phyloP scores from a whole-genome alignment of 176 grass and related monocot genomes.

The Raddia distichophylla region DNA sequence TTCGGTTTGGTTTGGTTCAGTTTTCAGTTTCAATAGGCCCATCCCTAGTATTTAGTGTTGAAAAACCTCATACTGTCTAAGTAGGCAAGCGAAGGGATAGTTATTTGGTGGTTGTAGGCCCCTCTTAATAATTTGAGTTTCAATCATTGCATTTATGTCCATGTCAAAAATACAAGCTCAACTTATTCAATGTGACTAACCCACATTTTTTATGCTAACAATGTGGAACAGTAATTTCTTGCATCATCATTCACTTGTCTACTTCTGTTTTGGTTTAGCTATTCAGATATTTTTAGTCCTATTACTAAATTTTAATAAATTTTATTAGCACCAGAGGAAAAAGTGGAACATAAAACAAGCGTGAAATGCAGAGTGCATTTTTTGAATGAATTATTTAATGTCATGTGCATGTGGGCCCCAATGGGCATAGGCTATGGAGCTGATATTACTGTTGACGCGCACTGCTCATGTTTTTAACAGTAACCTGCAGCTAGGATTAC shows the following conservation, averaged over 20 bases:
- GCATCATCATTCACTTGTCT: neutral
- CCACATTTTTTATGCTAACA: neutral
- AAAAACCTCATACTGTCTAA: neutral
- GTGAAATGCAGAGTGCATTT: neutral
- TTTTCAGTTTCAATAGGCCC: too few relatives aligned
- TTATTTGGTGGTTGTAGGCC: neutral
- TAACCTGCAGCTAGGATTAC: too few relatives aligned
- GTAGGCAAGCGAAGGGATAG: neutral
- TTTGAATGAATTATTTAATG: neutral
- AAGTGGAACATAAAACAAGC: neutral
- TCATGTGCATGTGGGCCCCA: too few relatives aligned
- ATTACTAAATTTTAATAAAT: neutral
- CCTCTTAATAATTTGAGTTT: neutral
- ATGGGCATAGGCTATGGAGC: too few relatives aligned
- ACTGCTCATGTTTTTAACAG: too few relatives aligned
- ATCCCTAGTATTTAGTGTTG: neutral
- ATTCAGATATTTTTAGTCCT: neutral
- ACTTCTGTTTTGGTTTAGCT: conserved; percentile 4
- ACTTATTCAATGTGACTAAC: neutral
- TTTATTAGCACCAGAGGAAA: neutral
- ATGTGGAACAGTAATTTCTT: neutral
- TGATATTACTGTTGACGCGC: too few relatives aligned
- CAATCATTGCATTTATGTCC: neutral
- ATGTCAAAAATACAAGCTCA: neutral
- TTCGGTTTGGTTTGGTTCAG: too few relatives aligned